Evolutionary conservation across 164 flowering plant genomes (phyloP), one percentile per base, ranked within the genome.

Genomic region (Sedum album): DNA sequence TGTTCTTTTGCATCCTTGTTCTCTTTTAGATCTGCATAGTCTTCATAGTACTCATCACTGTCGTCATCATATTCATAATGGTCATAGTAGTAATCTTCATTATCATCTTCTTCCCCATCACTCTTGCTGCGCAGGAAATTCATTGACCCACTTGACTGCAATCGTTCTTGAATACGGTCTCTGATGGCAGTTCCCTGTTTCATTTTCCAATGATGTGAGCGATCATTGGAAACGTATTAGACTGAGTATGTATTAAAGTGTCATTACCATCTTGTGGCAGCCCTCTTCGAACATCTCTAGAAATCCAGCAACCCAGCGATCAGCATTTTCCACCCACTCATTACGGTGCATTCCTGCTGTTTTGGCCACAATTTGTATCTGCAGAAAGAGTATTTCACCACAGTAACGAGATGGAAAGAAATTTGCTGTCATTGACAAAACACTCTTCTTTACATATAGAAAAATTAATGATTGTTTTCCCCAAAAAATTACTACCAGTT

Each of bases 221-320:
- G 28, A 21, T 14, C 1, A 9, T 1, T 4, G 11, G 7, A 65
- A 11, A 28, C 17, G 35, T 17, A 49, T 7, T 6, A 39, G 21
- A 3, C 7, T 38, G n/a, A 36, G 23, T 23, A 23, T 17, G 10
- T 55, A 17, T 21, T 11, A 53, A 65, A 26, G n/a, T 53, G 33
- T 76, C 10, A 9, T 71, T 31, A 81, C 93, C 93, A 88, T 85
- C 74, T 84, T 85, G 73, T 88, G 93, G 75, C 93, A 88, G 48
- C 93, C 82, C 83, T 88, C 93, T 79, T 88, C 93, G 69, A 88
- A 88, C 93, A 88, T 88, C 79, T 88, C 93, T 14, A 88, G 87
- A 74, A 88, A 88, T 46, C 93, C 93, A 76, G 93, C 90, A 65
- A 88, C 90, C 84, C 76, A 80, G 0, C 88, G 83, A 72, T 88